Conservation (phyloP, 1,139 yeast genomes). For the Yamadazyma siamensis region DNA sequence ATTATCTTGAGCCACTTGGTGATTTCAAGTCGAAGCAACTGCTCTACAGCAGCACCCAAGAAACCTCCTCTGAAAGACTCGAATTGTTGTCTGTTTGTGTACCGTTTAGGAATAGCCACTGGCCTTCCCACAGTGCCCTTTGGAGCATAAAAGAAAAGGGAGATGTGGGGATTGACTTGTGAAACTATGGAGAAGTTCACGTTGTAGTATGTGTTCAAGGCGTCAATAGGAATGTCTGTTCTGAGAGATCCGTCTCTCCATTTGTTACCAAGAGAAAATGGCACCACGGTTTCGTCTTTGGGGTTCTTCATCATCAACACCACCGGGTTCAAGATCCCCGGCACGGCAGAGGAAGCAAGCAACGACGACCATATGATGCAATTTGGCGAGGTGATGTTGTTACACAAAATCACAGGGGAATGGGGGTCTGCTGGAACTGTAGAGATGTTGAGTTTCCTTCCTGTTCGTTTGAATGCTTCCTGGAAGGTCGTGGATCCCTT, state of each 20-base stretch:
- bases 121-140: constrained; percentile 82
- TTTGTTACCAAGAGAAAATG: constrained; percentile 70
- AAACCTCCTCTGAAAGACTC: constrained; percentile 71
- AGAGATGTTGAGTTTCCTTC: constrained; percentile 66
- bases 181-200: constrained; percentile 75
- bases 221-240: constrained; percentile 68
- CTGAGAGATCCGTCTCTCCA: constrained; percentile 76
- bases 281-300: constrained; percentile 43
- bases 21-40: constrained; percentile 66
- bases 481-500: constrained; percentile 68
- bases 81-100: constrained; percentile 31
- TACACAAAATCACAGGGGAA: constrained; percentile 77
- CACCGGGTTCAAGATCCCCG: constrained; percentile 80
- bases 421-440: constrained; percentile 84
- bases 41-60: constrained; percentile 69
- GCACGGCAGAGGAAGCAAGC: constrained; percentile 79
- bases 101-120: constrained; percentile 55
- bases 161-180: constrained; percentile 81
- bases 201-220: constrained; percentile 72
- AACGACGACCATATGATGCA: constrained; percentile 82
- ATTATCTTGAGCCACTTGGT: constrained; percentile 71
- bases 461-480: constrained; percentile 67
- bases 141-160: constrained; percentile 74
- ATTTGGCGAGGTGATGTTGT: constrained; percentile 73
- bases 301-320: constrained; percentile 70